Conservation (phyloP, 805 yeast species). For the Candida verbasci region DNA sequence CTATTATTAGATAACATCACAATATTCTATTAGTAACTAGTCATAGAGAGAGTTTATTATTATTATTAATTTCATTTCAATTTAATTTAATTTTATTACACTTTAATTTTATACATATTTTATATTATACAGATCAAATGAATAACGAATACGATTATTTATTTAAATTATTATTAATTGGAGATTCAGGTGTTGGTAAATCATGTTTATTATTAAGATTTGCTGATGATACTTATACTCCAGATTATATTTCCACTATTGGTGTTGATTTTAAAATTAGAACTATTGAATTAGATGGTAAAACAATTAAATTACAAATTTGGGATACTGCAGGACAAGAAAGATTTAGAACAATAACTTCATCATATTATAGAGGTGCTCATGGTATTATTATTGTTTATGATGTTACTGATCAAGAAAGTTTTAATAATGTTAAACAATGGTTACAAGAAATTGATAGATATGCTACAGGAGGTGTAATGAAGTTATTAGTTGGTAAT, state of each 20-base stretch:
- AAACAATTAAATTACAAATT: conserved; percentile 94
- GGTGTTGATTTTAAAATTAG: conserved; percentile 94
- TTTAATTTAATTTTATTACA: no score
- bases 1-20: no score
- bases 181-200: conserved; percentile 98
- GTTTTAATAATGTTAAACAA: conserved; percentile 93
- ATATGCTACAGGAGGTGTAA: conserved; percentile 95
- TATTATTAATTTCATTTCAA: no score
- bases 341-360: conserved; percentile 94
- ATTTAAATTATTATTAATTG: conserved; percentile 90
- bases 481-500: conserved; percentile 93
- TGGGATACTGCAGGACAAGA: conserved; percentile 99
- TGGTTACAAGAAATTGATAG: conserved; percentile 99
- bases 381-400: conserved; percentile 97
- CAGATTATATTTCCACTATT: conserved; percentile 94
- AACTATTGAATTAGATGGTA: conserved; percentile 92
- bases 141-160: conserved; percentile 96
- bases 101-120: no score
- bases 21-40: no score
- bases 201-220: conserved; percentile 92
- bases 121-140: no score
- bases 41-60: no score
- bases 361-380: conserved; percentile 97
- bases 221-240: conserved; percentile 96
- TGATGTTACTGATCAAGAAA: conserved; percentile 96